phyloP scores from a whole-genome alignment of 768 basidiomycete species.

The Pholiota molesta region DNA sequence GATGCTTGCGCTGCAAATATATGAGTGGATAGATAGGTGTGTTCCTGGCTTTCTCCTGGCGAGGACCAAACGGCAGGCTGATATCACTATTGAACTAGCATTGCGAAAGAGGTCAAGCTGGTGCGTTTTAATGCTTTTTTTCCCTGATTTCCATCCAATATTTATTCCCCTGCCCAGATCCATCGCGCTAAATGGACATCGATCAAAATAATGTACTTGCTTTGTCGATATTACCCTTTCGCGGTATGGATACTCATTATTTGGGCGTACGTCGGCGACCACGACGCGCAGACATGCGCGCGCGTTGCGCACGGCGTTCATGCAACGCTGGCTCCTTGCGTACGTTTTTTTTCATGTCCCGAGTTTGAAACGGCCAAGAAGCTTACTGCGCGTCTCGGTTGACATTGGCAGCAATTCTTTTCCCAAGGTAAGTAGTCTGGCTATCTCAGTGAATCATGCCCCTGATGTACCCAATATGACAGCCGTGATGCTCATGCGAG shows the following conservation, averaged over 20 bases:
- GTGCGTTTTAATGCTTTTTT: slow-evolving; percentile 23
- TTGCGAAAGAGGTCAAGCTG: slow-evolving; percentile 35
- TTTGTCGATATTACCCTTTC: slow-evolving; percentile 46
- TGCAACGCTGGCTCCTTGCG: slow-evolving; percentile 36
- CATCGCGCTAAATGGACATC: slow-evolving; percentile 39
- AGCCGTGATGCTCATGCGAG: slow-evolving; percentile 49
- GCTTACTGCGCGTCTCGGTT: not conserved
- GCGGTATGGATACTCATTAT: slow-evolving; percentile 38
- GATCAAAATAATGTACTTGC: slow-evolving; percentile 41
- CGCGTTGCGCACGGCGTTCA: slow-evolving; percentile 33
- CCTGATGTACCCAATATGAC: not conserved
- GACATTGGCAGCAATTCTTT: slow-evolving; percentile 38
- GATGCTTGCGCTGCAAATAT: slow-evolving; percentile 33
- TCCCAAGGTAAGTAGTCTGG: slow-evolving; percentile 34
- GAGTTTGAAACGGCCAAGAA: not conserved
- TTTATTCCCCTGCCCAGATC: slow-evolving; percentile 26
- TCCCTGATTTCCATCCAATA: too few relatives aligned
- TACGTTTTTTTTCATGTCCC: slow-evolving; percentile 18
- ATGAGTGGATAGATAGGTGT: slow-evolving; percentile 42
- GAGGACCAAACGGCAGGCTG: not conserved
- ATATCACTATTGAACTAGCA: slow-evolving; percentile 12
- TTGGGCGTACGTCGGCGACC: slow-evolving; percentile 40
- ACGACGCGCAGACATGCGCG: slow-evolving; percentile 32
- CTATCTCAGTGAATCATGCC: not conserved
- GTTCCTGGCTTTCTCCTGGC: slow-evolving; percentile 11